Evolutionary conservation across 2,329 filamentous ascomycete species (phyloP).

Genomic region (Aspergillus arachidicola): DNA sequence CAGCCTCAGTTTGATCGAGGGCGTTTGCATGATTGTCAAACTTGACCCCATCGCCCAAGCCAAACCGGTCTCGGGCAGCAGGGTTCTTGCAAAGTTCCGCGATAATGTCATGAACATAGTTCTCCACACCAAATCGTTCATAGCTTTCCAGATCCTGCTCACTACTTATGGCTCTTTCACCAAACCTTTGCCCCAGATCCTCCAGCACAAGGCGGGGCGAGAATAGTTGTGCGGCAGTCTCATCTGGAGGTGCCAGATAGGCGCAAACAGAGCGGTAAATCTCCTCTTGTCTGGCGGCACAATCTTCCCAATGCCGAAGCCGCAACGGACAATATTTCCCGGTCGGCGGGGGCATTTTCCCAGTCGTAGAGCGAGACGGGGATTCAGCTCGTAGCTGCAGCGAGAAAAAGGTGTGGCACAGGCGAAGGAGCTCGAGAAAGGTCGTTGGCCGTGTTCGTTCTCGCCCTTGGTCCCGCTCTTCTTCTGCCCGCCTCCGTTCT

Average conservation of each 20-base stretch:
- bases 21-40: no score
- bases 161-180: slow-evolving; percentile 14
- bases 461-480: no score
- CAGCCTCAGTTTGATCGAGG: no score
- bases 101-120: no score
- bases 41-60: no score
- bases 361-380: slow-evolving; percentile 24
- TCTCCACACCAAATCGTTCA: slow-evolving; percentile 7
- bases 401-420: slow-evolving; percentile 24
- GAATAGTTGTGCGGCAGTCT: slow-evolving; percentile 10
- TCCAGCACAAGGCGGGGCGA: slow-evolving; percentile 16
- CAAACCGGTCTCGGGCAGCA: no score
- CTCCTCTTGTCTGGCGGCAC: slow-evolving; percentile 15
- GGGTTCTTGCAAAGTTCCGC: no score
- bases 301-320: slow-evolving; percentile 26
- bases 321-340: slow-evolving; percentile 27
- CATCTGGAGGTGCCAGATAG: slow-evolving; percentile 18
- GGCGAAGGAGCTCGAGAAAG: slow-evolving; percentile 22
- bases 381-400: slow-evolving; percentile 15
- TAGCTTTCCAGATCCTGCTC: slow-evolving; percentile 23
- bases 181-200: slow-evolving; percentile 9
- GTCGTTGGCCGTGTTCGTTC: slow-evolving; percentile 17
- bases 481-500: not conserved
- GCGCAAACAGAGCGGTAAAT: slow-evolving; percentile 23
- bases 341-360: slow-evolving; percentile 21